phyloP scores from a whole-genome alignment of 495 filamentous ascomycete species.

The Halenospora varia region DNA sequence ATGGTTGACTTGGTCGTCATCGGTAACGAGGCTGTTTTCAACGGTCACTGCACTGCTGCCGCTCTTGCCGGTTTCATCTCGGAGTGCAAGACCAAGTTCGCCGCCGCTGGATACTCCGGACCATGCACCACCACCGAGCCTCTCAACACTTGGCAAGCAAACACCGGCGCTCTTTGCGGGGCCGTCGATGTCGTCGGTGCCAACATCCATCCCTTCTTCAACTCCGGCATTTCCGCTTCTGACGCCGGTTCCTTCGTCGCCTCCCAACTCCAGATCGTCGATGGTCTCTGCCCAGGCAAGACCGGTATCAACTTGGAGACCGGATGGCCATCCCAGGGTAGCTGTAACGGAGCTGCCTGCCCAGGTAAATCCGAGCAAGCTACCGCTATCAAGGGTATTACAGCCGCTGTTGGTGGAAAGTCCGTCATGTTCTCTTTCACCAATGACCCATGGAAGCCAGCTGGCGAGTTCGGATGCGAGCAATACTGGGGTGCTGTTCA shows the following conservation, averaged over 20 bases:
- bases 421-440: constrained; percentile 76
- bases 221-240: constrained; percentile 53
- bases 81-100: constrained; percentile 44
- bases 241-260: constrained; percentile 71
- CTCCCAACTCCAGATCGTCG: constrained; percentile 60
- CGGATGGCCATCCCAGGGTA: constrained; percentile 78
- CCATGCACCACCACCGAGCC: constrained; percentile 84
- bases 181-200: constrained; percentile 72
- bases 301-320: constrained; percentile 77
- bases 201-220: constrained; percentile 96
- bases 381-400: constrained; percentile 64
- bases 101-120: constrained; percentile 63
- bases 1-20: constrained; percentile 75
- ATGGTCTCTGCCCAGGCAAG: constrained; percentile 60
- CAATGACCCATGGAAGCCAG: constrained; percentile 78
- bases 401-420: constrained; percentile 44
- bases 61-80: constrained; percentile 68
- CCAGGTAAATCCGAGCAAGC: constrained; percentile 64
- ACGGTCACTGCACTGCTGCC: constrained; percentile 54
- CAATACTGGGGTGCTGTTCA: constrained; percentile 65
- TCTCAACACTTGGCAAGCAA: constrained; percentile 60
- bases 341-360: constrained; percentile 64
- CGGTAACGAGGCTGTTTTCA: constrained; percentile 86
- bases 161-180: constrained; percentile 57
- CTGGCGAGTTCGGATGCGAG: constrained; percentile 71